Base-by-base conservation (phyloP, 2,329 filamentous ascomycete genomes). In the Fusarium brevicatenulatum region DNA sequence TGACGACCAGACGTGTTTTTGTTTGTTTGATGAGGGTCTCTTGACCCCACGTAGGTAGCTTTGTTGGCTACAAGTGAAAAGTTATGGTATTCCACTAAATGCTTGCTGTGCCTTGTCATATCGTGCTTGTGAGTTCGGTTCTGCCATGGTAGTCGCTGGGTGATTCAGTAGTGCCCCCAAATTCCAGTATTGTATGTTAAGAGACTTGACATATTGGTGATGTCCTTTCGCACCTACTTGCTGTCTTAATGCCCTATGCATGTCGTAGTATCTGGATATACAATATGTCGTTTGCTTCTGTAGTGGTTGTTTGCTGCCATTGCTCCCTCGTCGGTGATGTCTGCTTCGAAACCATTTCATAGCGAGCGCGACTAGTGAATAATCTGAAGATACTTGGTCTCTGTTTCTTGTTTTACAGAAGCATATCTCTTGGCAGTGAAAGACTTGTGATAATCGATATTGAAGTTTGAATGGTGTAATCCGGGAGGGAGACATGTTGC, bases 51-150 rank as follows among this genome's bases (percentile, higher is more conserved):
- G 65, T 70, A 59, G 70, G 25, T 25, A 25, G 25, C 60, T 49
- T 23, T 49, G 28, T 57, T 60, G 59, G 46, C 62, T 73, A 60
- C 62, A 40, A 32, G 37, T 58, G 60, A 73, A 73, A 73, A 73
- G 70, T 73, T 50, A 56, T 71, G 40, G 47, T 36, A 25, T 56
- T 67, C 34, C 28, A 39, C 28, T 39, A n/a, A 40, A 42, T 16
- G 50, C 21, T 37, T 50, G 30, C 25, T 25, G 25, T 21, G 23
- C 30, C 3, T 25, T 9, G 12, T 59, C 18, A 54, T 42, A 30
- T 28, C n/a, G 30, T 53, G 30, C 21, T 39, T 5, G 28, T 61
- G 15, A 30, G n/a, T 36, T 46, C 23, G 25, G n/a, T n/a, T 28
- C 7, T 28, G 34, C 11, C 23, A 28, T 54, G 19, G 19, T 40